Percentiles rank a stretch among this genome's conserved stretches.
These are phyloP conservation scores for Salix caprea DNA, from an alignment of 345 rosid species.

Conservation along the genomic window DNA sequence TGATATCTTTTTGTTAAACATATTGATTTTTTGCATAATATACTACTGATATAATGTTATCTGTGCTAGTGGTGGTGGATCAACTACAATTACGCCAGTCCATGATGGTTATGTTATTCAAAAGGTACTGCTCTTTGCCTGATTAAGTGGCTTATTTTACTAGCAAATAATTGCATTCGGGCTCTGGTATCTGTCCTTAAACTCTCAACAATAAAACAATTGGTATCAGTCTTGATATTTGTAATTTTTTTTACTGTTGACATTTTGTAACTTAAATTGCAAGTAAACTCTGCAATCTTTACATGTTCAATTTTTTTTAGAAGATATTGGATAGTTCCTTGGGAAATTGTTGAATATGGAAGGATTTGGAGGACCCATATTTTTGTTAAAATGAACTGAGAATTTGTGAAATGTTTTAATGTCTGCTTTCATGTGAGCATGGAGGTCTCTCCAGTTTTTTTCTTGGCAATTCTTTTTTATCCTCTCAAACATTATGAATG, in stretches of 20 bases:
- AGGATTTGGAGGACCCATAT: not conserved
- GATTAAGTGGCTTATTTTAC: not conserved
- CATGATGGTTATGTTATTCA: conserved; percentile 99
- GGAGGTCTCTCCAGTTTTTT: not conserved
- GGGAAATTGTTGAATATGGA: not conserved
- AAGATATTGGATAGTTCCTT: not conserved
- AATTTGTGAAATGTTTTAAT: not conserved
- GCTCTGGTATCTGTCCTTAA: not conserved
- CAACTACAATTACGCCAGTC: conserved; percentile 90
- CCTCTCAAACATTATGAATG: not conserved
- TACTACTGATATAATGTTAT: conserved; percentile 1
- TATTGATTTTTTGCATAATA: not conserved
- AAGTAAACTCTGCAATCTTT: not conserved
- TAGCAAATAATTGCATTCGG: not conserved
- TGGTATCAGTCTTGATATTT: not conserved
- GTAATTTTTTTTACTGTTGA: not conserved
- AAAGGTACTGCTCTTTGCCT: conserved; percentile 47
- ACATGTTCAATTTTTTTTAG: not conserved
- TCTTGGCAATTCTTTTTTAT: not conserved
- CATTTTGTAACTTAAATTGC: not conserved
- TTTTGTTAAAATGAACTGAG: not conserved
- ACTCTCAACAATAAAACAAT: not conserved
- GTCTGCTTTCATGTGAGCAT: not conserved
- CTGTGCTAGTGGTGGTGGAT: conserved; percentile 89
- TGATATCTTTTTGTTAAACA: not conserved